These are phyloP conservation scores for Yamadazyma phyllophila DNA, from an alignment of 805 yeast genomes.

Conservation along the genomic window DNA sequence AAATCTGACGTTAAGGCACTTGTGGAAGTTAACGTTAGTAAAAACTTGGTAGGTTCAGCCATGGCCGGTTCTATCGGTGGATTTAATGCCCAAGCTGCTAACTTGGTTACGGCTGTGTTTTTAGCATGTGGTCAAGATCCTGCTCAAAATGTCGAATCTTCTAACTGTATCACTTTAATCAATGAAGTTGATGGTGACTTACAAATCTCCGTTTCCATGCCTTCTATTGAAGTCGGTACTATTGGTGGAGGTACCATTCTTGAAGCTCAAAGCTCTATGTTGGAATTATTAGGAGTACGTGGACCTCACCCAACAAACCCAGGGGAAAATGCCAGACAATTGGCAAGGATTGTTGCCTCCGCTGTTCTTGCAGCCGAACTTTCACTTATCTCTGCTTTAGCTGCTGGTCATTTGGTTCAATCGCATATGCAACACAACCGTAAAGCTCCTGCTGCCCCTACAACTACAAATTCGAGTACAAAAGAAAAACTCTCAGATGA, in stretches of 20 bases:
- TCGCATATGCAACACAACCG: slow-evolving; percentile 97
- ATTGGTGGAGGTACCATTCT: slow-evolving; percentile 98
- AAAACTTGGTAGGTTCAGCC: slow-evolving; percentile 93
- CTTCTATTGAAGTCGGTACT: slow-evolving; percentile 97
- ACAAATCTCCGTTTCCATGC: slow-evolving; percentile 96
- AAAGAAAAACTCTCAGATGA: slow-evolving; percentile 18
- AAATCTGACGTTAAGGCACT: slow-evolving; percentile 91
- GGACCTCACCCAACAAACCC: slow-evolving; percentile 95
- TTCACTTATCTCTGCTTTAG: slow-evolving; percentile 91
- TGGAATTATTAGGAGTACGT: slow-evolving; percentile 88
- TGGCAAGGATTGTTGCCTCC: slow-evolving; percentile 89
- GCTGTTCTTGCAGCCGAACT: slow-evolving; percentile 96
- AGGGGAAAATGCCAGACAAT: slow-evolving; percentile 90
- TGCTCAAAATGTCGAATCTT: slow-evolving; percentile 98
- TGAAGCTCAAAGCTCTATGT: slow-evolving; percentile 96
- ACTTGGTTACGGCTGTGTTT: slow-evolving; percentile 89
- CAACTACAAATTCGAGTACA: slow-evolving; percentile 2
- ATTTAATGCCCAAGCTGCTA: slow-evolving; percentile 97
- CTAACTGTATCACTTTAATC: slow-evolving; percentile 97
- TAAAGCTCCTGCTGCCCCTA: slow-evolving; percentile 45
- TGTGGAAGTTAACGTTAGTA: slow-evolving; percentile 83
- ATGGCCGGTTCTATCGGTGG: slow-evolving; percentile 99
- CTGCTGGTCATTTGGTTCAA: slow-evolving; percentile 97
- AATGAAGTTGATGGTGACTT: slow-evolving; percentile 66
- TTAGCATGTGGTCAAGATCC: slow-evolving; percentile 99